Evolutionary conservation across 2,329 filamentous ascomycete genomes (phyloP).

Genomic region (Ciborinia camelliae): DNA sequence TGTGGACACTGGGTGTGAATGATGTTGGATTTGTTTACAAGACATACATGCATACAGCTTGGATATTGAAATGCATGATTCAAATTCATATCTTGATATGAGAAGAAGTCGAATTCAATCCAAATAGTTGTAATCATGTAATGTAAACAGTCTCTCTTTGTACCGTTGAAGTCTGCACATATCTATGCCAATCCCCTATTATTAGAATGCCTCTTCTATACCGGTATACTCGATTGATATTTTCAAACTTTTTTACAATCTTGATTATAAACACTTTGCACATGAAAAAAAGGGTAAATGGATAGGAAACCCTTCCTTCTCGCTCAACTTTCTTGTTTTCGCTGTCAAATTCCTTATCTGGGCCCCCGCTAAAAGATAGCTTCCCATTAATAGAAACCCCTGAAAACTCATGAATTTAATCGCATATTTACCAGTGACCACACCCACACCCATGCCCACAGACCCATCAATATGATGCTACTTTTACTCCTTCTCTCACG

Average conservation of each 20-base stretch:
- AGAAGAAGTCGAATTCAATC: not conserved
- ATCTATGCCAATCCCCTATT: not conserved
- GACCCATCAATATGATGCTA: not conserved
- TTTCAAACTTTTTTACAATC: too few species aligned
- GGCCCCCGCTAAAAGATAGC: not conserved
- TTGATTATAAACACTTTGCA: not conserved
- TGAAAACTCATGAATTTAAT: too few species aligned
- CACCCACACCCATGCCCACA: not conserved
- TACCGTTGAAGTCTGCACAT: not conserved
- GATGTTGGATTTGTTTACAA: conserved; percentile 15
- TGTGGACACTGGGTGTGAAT: conserved; percentile 4
- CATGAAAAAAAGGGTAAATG: not conserved
- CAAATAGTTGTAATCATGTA: conserved; percentile 4
- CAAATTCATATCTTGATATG: conserved; percentile 1
- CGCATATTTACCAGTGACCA: not conserved
- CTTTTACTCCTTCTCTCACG: not conserved
- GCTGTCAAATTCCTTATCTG: too few species aligned
- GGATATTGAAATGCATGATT: conserved; percentile 10
- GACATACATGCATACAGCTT: conserved; percentile 1
- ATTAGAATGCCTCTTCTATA: not conserved
- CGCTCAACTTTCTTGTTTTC: too few species aligned
- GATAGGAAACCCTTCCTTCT: too few species aligned
- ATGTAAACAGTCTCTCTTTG: conserved; percentile 1
- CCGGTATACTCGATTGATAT: too few species aligned
- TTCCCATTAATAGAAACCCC: not conserved